phyloP scores from a whole-genome alignment of 805 yeast species.

The Yamadazyma sp. region DNA sequence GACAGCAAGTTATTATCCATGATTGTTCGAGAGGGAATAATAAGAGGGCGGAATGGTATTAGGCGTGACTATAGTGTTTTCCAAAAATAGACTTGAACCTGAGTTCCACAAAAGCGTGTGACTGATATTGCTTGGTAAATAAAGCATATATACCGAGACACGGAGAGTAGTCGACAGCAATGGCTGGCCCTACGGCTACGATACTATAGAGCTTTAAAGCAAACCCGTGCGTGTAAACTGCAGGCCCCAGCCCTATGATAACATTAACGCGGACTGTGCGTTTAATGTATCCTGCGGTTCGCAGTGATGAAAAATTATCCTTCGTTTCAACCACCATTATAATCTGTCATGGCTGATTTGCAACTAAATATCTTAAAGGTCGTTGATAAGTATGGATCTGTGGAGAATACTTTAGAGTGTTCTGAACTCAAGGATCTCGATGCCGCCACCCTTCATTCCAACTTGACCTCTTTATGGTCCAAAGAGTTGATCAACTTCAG shows the following conservation, averaged over 20 bases:
- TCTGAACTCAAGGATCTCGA: slow-evolving; percentile 60
- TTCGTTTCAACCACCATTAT: not conserved
- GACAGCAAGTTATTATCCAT: slow-evolving; percentile 1
- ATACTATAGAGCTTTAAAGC: no score
- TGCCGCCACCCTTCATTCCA: slow-evolving; percentile 71
- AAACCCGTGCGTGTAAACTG: no score
- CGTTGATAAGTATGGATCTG: slow-evolving; percentile 55
- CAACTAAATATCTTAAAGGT: slow-evolving; percentile 63
- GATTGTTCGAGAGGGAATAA: slow-evolving; percentile 2
- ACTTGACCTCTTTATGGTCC: slow-evolving; percentile 82
- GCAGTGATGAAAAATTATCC: slow-evolving; percentile 10
- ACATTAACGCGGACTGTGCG: slow-evolving; percentile 2
- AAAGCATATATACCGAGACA: no score
- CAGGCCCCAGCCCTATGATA: not conserved
- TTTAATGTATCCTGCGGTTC: slow-evolving; percentile 1
- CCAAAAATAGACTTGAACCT: no score
- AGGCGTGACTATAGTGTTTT: no score
- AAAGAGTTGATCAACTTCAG: slow-evolving; percentile 75
- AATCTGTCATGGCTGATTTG: slow-evolving; percentile 59
- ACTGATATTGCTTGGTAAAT: no score
- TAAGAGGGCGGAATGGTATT: no score
- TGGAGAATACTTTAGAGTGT: slow-evolving; percentile 64
- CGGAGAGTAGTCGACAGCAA: no score
- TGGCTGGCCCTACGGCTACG: no score
- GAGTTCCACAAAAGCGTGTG: no score